Conservation (phyloP, 2,329 filamentous ascomycete species). For the Ilyonectria destructans region DNA sequence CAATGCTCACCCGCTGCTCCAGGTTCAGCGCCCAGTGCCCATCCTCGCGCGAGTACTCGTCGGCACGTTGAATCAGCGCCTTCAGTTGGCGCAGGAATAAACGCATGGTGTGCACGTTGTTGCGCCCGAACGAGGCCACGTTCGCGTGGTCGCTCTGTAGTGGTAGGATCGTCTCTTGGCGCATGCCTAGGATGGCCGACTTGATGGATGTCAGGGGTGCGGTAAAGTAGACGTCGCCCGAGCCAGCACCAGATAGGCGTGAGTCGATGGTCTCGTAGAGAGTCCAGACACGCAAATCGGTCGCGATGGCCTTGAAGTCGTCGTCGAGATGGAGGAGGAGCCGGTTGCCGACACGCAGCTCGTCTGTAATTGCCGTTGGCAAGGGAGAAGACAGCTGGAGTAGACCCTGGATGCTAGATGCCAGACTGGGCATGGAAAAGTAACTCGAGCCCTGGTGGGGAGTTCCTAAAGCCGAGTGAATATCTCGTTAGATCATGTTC, state of each 20-base stretch:
- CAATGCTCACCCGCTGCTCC: constrained; percentile 69
- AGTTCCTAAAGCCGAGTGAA: constrained; percentile 59
- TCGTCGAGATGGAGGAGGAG: constrained; percentile 67
- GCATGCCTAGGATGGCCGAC: constrained; percentile 66
- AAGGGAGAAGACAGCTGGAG: constrained; percentile 68
- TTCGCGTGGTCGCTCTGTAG: constrained; percentile 71
- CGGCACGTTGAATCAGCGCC: constrained; percentile 53
- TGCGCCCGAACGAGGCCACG: constrained; percentile 68
- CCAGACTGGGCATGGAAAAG: constrained; percentile 72
- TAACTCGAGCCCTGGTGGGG: constrained; percentile 77
- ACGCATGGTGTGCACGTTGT: constrained; percentile 65
- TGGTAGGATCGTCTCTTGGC: constrained; percentile 68
- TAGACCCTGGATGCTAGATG: constrained; percentile 67
- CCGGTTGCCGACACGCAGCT: constrained; percentile 67
- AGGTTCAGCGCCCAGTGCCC: constrained; percentile 65
- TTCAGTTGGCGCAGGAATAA: constrained; percentile 57
- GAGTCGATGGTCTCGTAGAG: constrained; percentile 77
- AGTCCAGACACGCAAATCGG: constrained; percentile 74
- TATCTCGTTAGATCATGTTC: constrained; percentile 17
- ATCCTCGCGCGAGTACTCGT: constrained; percentile 49
- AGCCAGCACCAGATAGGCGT: constrained; percentile 63
- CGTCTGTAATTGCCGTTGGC: constrained; percentile 65
- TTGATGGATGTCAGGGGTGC: constrained; percentile 74
- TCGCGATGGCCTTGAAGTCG: constrained; percentile 70
- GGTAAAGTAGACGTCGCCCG: constrained; percentile 69